Conservation (phyloP, 306 rosid species). For the Mimosa bimucronata region DNA sequence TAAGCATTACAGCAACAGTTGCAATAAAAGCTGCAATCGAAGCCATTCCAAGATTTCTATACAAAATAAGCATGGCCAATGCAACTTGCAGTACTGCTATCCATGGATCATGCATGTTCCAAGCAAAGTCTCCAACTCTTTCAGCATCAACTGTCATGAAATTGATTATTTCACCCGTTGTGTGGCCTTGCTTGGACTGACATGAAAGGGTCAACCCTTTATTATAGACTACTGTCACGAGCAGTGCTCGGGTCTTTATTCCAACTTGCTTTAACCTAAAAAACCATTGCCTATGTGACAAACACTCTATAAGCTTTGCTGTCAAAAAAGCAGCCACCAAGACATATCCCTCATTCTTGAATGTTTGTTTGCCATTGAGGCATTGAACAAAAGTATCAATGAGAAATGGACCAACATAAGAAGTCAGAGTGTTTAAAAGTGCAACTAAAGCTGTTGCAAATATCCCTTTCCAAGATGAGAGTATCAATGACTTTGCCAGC, state of each 20-base stretch:
- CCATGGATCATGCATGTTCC: constrained; percentile 54
- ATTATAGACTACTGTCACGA: constrained; percentile 42
- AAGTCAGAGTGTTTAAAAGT: constrained; percentile 37
- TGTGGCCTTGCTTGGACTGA: constrained; percentile 49
- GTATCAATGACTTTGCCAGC: constrained; percentile 40
- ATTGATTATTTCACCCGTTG: constrained; percentile 60
- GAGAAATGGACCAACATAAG: constrained; percentile 62
- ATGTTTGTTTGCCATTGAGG: constrained; percentile 42
- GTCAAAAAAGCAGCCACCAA: constrained; percentile 46
- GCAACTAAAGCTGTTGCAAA: constrained; percentile 40
- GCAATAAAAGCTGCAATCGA: constrained; percentile 51
- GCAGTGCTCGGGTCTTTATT: constrained; percentile 40
- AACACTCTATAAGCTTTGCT: constrained; percentile 51
- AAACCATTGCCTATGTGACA: constrained; percentile 47
- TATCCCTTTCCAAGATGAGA: constrained; percentile 50
- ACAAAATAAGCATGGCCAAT: constrained; percentile 49
- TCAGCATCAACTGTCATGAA: constrained; percentile 62
- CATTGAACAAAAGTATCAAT: constrained; percentile 53
- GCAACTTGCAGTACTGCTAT: constrained; percentile 43
- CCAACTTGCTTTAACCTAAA: constrained; percentile 51
- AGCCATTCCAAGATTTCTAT: constrained; percentile 55
- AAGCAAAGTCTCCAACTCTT: constrained; percentile 46
- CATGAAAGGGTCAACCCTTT: constrained; percentile 50
- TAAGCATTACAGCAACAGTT: constrained; percentile 50
- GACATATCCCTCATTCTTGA: constrained; percentile 47